A percentile compares a stretch with the other conserved stretches of the same genome.
phyloP scores from a whole-genome alignment of 2,329 filamentous ascomycete species.

The Beauveria sp. region DNA sequence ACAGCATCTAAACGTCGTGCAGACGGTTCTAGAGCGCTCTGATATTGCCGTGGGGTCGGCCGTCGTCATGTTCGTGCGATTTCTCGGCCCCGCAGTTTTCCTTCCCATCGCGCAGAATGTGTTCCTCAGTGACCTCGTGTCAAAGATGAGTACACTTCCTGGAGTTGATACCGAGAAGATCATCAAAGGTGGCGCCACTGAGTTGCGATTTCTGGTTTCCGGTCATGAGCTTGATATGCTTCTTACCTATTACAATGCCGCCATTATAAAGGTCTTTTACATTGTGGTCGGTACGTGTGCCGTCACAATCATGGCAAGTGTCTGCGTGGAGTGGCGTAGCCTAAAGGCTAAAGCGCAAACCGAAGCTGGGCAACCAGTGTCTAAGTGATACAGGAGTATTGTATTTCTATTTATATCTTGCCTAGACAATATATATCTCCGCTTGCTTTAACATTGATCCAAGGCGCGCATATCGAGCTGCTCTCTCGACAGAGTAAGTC shows the following conservation, averaged over 20 bases:
- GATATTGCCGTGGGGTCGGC: slow-evolving; percentile 35
- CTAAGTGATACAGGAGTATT: not conserved
- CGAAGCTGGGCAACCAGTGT: not conserved
- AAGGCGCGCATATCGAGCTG: too few species aligned
- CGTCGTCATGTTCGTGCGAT: slow-evolving; percentile 29
- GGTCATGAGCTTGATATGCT: slow-evolving; percentile 15
- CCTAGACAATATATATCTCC: not conserved
- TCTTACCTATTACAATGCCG: slow-evolving; percentile 30
- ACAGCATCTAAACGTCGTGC: slow-evolving; percentile 31
- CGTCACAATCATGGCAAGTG: slow-evolving; percentile 28
- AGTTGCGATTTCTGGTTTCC: slow-evolving; percentile 18
- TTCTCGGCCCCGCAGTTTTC: slow-evolving; percentile 32
- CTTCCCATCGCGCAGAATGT: slow-evolving; percentile 39
- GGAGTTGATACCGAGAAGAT: slow-evolving; percentile 21
- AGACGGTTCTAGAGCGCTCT: slow-evolving; percentile 30
- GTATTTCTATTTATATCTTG: not conserved
- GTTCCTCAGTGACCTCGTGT: slow-evolving; percentile 36
- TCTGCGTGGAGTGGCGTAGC: slow-evolving; percentile 41
- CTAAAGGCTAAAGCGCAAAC: slow-evolving; percentile 30
- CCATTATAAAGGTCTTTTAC: slow-evolving; percentile 28
- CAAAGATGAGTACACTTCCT: slow-evolving; percentile 26
- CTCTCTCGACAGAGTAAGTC: too few species aligned
- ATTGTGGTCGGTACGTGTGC: slow-evolving; percentile 31
- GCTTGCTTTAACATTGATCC: not conserved
- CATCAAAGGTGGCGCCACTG: slow-evolving; percentile 24